These are phyloP conservation scores for Leishmania turanica DNA, from an alignment of 208 protist species.

Conservation along the genomic window DNA sequence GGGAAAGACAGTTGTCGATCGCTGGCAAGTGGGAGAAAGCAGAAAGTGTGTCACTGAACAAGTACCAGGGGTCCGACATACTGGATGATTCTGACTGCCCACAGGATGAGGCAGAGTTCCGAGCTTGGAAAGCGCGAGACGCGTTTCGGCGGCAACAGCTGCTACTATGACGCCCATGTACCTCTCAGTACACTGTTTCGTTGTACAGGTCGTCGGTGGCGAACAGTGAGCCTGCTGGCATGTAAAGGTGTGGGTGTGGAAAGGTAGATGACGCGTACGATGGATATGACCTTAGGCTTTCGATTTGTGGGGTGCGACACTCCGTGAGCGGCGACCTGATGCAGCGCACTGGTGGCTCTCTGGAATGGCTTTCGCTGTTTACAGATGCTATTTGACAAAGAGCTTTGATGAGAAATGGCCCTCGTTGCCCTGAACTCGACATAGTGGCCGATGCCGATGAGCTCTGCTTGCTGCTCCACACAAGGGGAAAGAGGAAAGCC, in stretches of 20 bases:
- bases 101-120: constrained; percentile 54
- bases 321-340: neutral
- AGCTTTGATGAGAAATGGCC: neutral
- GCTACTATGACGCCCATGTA: constrained; percentile 1
- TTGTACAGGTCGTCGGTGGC: neutral
- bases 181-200: neutral
- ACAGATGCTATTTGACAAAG: constrained; percentile 1
- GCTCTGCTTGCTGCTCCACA: neutral
- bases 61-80: constrained; percentile 29
- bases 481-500: neutral
- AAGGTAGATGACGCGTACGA: neutral
- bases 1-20: constrained; percentile 12
- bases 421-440: neutral
- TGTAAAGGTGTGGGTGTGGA: neutral
- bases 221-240: neutral
- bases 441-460: neutral
- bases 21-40: constrained; percentile 14
- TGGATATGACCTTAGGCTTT: neutral
- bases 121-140: constrained; percentile 51
- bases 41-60: constrained; percentile 15
- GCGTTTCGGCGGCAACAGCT: constrained; percentile 28
- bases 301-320: neutral
- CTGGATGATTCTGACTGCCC: constrained; percentile 75
- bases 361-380: neutral
- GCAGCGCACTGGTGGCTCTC: neutral